phyloP scores from a whole-genome alignment of 2,329 filamentous ascomycete species.

The Arachnomyces sp. region DNA sequence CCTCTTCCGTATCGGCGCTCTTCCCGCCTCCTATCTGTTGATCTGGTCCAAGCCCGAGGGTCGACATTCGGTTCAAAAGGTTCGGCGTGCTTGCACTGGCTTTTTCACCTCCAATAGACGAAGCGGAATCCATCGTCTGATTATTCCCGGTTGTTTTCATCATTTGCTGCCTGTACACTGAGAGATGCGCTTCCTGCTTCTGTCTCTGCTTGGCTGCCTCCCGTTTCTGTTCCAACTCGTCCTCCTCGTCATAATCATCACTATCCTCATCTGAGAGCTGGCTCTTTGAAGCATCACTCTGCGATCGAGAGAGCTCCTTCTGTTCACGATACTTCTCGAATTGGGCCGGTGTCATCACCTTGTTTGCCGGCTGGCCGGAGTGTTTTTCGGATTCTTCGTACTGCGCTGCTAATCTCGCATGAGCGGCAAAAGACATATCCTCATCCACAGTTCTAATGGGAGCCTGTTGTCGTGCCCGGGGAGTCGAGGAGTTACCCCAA shows the following conservation, averaged over 20 bases:
- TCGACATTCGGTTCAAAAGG: constrained; percentile 34
- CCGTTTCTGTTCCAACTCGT: constrained; percentile 68
- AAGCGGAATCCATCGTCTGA: too few relatives aligned
- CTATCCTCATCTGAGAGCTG: constrained; percentile 53
- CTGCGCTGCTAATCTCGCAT: constrained; percentile 39
- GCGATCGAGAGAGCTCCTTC: constrained; percentile 60
- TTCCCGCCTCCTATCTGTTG: constrained; percentile 32
- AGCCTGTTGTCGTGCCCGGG: neutral
- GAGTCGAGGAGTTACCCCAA: too few relatives aligned
- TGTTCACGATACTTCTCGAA: constrained; percentile 71
- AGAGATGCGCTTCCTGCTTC: constrained; percentile 84
- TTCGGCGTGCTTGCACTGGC: constrained; percentile 54
- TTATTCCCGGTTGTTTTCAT: constrained; percentile 83
- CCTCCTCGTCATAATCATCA: constrained; percentile 64
- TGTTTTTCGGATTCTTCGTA: constrained; percentile 34
- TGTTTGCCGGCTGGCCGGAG: constrained; percentile 46
- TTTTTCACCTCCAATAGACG: too few relatives aligned
- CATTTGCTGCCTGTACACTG: constrained; percentile 89
- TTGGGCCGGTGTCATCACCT: constrained; percentile 84
- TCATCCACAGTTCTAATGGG: constrained; percentile 18
- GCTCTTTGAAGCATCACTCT: constrained; percentile 40
- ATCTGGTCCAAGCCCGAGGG: constrained; percentile 22
- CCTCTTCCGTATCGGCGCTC: constrained; percentile 57
- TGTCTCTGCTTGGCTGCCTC: constrained; percentile 67
- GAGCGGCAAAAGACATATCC: constrained; percentile 29